Percentiles rank a stretch among this genome's conserved stretches.
These are phyloP conservation scores for Artemisia tridentata DNA, from an alignment of 129 eudicot species.

Conservation along the genomic window DNA sequence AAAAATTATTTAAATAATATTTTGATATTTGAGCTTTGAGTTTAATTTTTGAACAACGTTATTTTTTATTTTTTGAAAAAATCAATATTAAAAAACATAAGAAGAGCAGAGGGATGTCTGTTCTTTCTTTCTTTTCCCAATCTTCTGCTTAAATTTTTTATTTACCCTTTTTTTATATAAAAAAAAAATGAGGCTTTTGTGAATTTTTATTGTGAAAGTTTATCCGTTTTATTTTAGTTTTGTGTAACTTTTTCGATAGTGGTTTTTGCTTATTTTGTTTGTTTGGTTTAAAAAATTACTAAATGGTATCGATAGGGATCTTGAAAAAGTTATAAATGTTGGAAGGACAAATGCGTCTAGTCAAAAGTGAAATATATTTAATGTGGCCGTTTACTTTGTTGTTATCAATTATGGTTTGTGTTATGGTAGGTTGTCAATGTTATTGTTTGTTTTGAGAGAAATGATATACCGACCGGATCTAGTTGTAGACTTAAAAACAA, in stretches of 20 bases:
- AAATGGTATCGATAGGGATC: neutral
- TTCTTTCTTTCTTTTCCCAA: conserved; percentile 32
- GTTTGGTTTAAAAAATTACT: neutral
- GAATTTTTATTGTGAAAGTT: neutral
- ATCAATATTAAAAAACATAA: conserved; percentile 7
- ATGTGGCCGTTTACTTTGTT: no score
- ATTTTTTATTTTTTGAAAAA: conserved; percentile 15
- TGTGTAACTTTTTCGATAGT: neutral
- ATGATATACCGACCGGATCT: no score
- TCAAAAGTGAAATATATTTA: no score
- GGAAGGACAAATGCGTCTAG: no score
- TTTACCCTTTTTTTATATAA: conserved; percentile 15
- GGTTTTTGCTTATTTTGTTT: neutral
- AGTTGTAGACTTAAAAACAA: no score
- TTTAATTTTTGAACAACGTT: no score
- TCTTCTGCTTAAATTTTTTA: conserved; percentile 13
- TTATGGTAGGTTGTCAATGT: no score
- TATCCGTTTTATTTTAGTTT: conserved; percentile 4
- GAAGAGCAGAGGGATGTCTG: conserved; percentile 43
- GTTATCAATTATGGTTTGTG: no score
- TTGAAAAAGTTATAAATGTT: neutral
- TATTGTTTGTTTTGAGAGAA: no score
- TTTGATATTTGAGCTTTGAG: neutral
- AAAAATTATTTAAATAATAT: neutral
- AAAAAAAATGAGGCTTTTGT: conserved; percentile 6